A percentile compares a stretch with the other conserved stretches of the same genome.
Evolutionary conservation across 192 early-diverging fungal species (phyloP).

Genomic region (Backusella psychrophila): DNA sequence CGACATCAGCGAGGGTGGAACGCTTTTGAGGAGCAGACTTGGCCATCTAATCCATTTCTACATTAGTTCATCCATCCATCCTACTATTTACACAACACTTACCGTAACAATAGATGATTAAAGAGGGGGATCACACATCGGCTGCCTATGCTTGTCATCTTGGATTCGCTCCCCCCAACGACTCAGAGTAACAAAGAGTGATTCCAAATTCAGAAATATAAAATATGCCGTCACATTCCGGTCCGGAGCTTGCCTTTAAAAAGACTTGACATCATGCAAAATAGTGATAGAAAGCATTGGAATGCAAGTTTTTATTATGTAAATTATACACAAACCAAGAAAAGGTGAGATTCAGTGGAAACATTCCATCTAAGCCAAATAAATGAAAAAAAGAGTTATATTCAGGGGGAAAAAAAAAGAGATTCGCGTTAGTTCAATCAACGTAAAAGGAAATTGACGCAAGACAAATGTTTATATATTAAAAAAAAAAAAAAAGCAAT

Average conservation of each 20-base stretch:
- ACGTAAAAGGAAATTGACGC: not conserved
- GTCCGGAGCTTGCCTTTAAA: not conserved
- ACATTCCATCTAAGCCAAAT: not conserved
- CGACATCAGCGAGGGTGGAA: slow-evolving; percentile 83
- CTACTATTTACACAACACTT: not conserved
- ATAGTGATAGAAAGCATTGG: not conserved
- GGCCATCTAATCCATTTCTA: slow-evolving; percentile 13
- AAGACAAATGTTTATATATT: not conserved
- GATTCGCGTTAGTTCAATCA: not conserved
- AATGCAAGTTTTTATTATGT: not conserved
- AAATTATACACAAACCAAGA: not conserved
- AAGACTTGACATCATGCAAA: not conserved
- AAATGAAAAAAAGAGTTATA: slow-evolving; percentile 4
- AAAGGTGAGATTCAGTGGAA: not conserved
- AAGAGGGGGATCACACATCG: not conserved
- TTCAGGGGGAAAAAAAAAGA: not conserved
- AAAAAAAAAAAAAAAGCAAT: not conserved
- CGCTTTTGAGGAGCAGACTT: slow-evolving; percentile 48
- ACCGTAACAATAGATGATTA: not conserved
- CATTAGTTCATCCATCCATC: not conserved
- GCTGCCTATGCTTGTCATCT: not conserved
- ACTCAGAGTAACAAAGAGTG: not conserved
- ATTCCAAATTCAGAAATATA: not conserved
- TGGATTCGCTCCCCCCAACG: not conserved
- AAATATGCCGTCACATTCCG: slow-evolving; percentile 1